Evolutionary conservation across 2,329 filamentous ascomycete genomes (phyloP), one percentile per base, ranked within the genome.

Genomic region (Capronia coronata): DNA sequence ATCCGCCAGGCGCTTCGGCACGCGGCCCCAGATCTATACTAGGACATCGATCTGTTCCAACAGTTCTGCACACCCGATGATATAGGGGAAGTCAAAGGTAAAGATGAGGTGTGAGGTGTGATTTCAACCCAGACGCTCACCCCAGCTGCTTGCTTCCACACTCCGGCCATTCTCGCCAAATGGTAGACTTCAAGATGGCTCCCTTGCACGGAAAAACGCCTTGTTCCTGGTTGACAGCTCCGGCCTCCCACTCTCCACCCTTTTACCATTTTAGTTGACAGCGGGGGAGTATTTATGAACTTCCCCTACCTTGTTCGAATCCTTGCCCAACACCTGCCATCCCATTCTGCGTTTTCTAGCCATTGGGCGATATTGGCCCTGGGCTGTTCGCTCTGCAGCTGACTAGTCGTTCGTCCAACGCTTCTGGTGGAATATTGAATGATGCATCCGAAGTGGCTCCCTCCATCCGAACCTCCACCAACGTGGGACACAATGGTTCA

Each of bases 361-460:
- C 34, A 37, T 37, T 37, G 34, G 34, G 18, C 14, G 14, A 37
- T 19, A 6, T 19, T 37, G 34, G 5, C 18, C 8, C 8, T n/a
- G 34, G 34, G 14, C 18, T 4, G 18, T 37, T 16, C 7, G 29
- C 34, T 37, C 8, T 18, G 14, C 7, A 37, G 2, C 19, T 37
- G 34, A 37, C 14, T 18, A 37, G 34, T 19, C 34, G 34, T 19
- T 6, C 34, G 5, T 19, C 3, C 5, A 37, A 7, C 5, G 2
- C 34, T 37, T 37, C 14, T 9, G 18, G 34, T 37, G 8, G 11
- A 37, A 37, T 9, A 8, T 32, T 37, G 34, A 18, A 37, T 13
- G 34, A 37, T 19, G 18, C 38, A 41, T 41, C 38, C 38, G 38
- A 41, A 41, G 38, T 41, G 38, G 38, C 38, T 8, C 23, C 14